Evolutionary conservation across 345 rosid species (phyloP), one percentile per base, ranked within the genome.

Genomic region (Citrus mangshanensis): DNA sequence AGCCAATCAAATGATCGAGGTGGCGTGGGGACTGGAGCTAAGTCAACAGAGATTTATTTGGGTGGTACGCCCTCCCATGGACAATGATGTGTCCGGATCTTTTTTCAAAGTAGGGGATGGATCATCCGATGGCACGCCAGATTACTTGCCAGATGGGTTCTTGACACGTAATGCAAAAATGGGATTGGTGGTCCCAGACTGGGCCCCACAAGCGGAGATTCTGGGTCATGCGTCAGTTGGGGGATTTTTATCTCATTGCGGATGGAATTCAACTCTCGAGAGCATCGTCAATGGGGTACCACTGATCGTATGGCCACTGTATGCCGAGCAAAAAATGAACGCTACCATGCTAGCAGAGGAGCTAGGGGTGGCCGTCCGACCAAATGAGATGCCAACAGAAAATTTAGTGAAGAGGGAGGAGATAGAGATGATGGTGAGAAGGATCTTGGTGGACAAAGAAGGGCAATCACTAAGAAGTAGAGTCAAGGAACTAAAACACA

Each of bases 181-280:
- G 2, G 95, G 97, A 3, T 42, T 84, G 30, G 77, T 90, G 51
- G 78, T 91, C 14, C 81, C 89, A 2, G 58, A 27, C n/a, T 92
- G 95, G 98, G 92, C 89, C 27, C 92, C 91, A 0, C 94, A 92
- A 78, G 74, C 79, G 35, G 82, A 89, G 70, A 87, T 93, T 64
- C 78, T 93, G 81, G 69, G 77, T 73, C 97, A 93, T 65, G 78
- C 78, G 27, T 87, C 95, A 0, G 80, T 85, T 2, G 98, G 94
- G 8, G 93, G 90, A 16, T 91, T 91, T 78, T 77, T 93, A n/a
- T 85, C 95, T 8, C 97, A 93, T 51, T 84, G 95, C 16, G 98
- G 95, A 6, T 91, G 97, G 95, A 88, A 87, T 37, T 93, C 95
- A 5, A 81, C 81, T 0, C 63, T 90, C 13, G 98, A 91, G 79